Percentiles rank a stretch among this genome's conserved stretches.
These are phyloP conservation scores for Cyclostephanos tholiformis DNA, from an alignment of 108 stramenopile genomes.

Conservation along the genomic window DNA sequence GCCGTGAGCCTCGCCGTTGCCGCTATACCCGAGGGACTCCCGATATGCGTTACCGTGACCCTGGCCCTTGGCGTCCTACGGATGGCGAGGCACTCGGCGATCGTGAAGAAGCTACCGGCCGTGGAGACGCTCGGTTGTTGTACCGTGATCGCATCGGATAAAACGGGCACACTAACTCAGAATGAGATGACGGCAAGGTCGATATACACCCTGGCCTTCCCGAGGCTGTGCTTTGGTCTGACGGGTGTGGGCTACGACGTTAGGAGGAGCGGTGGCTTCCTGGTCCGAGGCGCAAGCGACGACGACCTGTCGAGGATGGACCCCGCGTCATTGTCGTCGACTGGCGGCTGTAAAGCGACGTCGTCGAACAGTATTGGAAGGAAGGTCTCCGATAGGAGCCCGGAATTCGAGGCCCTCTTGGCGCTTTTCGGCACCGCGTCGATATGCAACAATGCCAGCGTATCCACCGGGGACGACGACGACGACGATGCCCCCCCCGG, in stretches of 20 bases:
- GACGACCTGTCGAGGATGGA: conserved; percentile 21
- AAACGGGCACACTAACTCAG: conserved; percentile 97
- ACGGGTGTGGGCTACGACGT: conserved; percentile 80
- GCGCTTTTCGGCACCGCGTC: conserved; percentile 71
- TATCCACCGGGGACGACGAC: conserved; percentile 45
- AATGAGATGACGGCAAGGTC: conserved; percentile 93
- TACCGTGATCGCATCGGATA: conserved; percentile 93
- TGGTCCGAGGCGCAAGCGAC: conserved; percentile 40
- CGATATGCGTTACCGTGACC: conserved; percentile 90
- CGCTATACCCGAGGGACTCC: conserved; percentile 96
- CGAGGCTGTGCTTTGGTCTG: conserved; percentile 63
- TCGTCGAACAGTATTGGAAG: conserved; percentile 21
- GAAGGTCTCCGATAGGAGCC: conserved; percentile 32
- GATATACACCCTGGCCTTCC: conserved; percentile 72
- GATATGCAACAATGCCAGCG: conserved; percentile 86
- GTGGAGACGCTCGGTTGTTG: conserved; percentile 96
- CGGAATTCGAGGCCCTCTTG: conserved; percentile 58
- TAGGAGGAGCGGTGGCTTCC: conserved; percentile 40
- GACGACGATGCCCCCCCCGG: conserved; percentile 24
- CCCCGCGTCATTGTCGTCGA: conserved; percentile 5
- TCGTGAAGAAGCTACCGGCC: conserved; percentile 93
- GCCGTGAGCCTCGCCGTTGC: conserved; percentile 98
- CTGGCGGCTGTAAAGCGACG: conserved; percentile 9
- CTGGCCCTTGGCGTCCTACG: conserved; percentile 93
- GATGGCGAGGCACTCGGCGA: conserved; percentile 89